phyloP scores from a whole-genome alignment of 1,139 yeast genomes.

The Scheffersomyces parashehatae region DNA sequence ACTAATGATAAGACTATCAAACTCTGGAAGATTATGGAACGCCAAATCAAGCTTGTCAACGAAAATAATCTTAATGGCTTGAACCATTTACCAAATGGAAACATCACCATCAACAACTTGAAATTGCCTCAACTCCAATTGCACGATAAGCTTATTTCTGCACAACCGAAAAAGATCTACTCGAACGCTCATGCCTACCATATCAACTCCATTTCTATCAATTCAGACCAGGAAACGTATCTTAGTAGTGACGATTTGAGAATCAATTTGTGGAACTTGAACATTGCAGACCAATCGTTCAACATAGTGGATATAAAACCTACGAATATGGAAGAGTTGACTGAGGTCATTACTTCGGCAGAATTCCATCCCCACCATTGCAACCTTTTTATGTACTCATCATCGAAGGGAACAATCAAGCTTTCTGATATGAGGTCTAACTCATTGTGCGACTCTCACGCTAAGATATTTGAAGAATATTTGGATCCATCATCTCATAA shows the following conservation, averaged over 20 bases:
- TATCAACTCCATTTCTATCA: slow-evolving; percentile 91
- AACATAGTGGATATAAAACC: slow-evolving; percentile 98
- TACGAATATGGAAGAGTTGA: slow-evolving; percentile 96
- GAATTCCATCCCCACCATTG: slow-evolving; percentile 95
- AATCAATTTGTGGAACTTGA: slow-evolving; percentile 93
- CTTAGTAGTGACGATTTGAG: slow-evolving; percentile 93
- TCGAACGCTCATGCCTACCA: slow-evolving; percentile 98
- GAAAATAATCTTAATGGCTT: slow-evolving; percentile 68
- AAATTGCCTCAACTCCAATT: slow-evolving; percentile 84
- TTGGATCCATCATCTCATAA: slow-evolving; percentile 91
- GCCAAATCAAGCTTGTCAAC: slow-evolving; percentile 86
- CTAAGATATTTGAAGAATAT: slow-evolving; percentile 89
- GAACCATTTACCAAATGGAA: slow-evolving; percentile 13
- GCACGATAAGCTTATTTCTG: slow-evolving; percentile 93
- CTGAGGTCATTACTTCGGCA: slow-evolving; percentile 97
- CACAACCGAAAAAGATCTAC: slow-evolving; percentile 89
- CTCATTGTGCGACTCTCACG: slow-evolving; percentile 89
- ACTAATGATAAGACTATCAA: slow-evolving; percentile 98
- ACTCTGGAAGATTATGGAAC: slow-evolving; percentile 94
- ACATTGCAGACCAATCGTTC: slow-evolving; percentile 92
- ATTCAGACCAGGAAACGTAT: slow-evolving; percentile 95
- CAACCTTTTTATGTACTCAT: slow-evolving; percentile 94
- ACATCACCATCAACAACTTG: slow-evolving; percentile 35
- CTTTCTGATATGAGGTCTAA: slow-evolving; percentile 96
- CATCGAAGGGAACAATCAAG: slow-evolving; percentile 94